Conservation (phyloP, 805 yeast species). For the Candida chauliodis region DNA sequence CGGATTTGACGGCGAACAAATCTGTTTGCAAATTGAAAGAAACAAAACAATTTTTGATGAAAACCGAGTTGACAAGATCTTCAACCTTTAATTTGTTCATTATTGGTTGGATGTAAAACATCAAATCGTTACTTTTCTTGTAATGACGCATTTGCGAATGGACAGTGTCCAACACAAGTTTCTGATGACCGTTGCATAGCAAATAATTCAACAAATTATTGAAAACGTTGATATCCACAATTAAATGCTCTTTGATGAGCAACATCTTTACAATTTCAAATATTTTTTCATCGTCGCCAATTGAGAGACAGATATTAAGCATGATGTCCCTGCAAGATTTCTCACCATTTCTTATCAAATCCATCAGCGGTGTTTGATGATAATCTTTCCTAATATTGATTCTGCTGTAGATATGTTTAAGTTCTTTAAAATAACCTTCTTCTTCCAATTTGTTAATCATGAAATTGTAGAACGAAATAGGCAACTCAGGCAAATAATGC, state of each 20-base stretch:
- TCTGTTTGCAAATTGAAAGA: slow-evolving; percentile 24
- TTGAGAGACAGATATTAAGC: slow-evolving; percentile 28
- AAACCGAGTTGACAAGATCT: slow-evolving; percentile 25
- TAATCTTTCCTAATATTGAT: slow-evolving; percentile 36
- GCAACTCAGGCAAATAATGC: slow-evolving; percentile 33
- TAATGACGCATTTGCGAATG: slow-evolving; percentile 32
- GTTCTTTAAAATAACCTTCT: slow-evolving; percentile 16
- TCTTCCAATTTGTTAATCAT: slow-evolving; percentile 25
- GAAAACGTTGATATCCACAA: slow-evolving; percentile 25
- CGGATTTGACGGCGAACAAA: slow-evolving; percentile 30
- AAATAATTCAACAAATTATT: slow-evolving; percentile 29
- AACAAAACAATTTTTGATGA: slow-evolving; percentile 24
- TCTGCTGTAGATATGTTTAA: slow-evolving; percentile 33
- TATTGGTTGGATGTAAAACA: slow-evolving; percentile 15
- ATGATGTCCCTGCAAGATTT: slow-evolving; percentile 25
- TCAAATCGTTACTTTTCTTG: slow-evolving; percentile 19
- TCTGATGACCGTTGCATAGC: slow-evolving; percentile 24
- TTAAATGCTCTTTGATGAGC: slow-evolving; percentile 25
- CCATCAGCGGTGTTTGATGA: slow-evolving; percentile 15
- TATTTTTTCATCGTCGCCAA: slow-evolving; percentile 30
- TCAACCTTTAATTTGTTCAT: slow-evolving; percentile 14
- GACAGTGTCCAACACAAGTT: slow-evolving; percentile 29
- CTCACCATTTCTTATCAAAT: slow-evolving; percentile 9
- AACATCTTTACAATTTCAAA: slow-evolving; percentile 36
- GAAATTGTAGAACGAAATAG: slow-evolving; percentile 25